phyloP scores from a whole-genome alignment of 345 rosid species.

The Arabis hirsuta region DNA sequence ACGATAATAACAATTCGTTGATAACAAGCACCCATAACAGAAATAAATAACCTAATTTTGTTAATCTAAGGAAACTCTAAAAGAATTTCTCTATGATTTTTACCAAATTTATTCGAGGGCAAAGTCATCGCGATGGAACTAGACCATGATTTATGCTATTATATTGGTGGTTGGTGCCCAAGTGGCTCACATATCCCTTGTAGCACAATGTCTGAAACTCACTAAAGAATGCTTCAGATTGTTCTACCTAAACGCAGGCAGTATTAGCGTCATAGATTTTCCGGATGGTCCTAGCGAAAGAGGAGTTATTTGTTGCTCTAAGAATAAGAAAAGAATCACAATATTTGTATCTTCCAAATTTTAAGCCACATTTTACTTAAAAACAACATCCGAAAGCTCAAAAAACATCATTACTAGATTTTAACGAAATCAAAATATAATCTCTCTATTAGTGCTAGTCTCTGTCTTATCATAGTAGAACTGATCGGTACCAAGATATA shows the following conservation, averaged over 20 bases:
- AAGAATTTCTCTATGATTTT: no score
- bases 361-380: background rate
- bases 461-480: no score
- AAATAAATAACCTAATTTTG: no score
- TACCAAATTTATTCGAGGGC: no score
- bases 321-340: constrained; percentile 12
- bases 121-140: no score
- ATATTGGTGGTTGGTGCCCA: constrained; percentile 64
- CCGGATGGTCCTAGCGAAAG: constrained; percentile 53
- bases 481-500: no score
- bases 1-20: no score
- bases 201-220: constrained; percentile 69
- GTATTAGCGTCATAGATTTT: no score
- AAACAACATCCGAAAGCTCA: constrained; percentile 24
- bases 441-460: constrained; percentile 47
- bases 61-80: no score
- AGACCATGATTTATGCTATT: background rate
- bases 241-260: constrained; percentile 56
- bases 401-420: background rate
- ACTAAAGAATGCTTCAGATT: constrained; percentile 56
- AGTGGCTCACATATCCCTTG: constrained; percentile 53
- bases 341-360: constrained; percentile 5
- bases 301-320: constrained; percentile 66
- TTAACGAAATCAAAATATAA: no score
- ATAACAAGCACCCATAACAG: no score